These are phyloP conservation scores for Fusarium miscanthi DNA, from an alignment of 2,329 filamentous ascomycete species.

Conservation along the genomic window DNA sequence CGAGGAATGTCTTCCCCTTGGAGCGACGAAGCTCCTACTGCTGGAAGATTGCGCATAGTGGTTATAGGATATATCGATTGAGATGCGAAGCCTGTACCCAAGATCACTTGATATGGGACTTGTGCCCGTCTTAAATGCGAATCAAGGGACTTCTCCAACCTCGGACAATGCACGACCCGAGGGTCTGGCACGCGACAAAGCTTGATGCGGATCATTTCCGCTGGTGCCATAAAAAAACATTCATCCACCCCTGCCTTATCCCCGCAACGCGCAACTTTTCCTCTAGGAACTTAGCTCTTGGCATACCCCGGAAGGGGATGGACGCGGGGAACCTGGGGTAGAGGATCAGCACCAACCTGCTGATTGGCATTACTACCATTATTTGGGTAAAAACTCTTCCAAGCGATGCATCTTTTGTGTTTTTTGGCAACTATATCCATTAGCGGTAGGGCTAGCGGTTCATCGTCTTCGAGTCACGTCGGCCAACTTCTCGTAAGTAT, in stretches of 20 bases:
- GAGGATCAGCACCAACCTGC: not conserved
- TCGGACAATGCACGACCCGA: not conserved
- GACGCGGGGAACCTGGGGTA: not conserved
- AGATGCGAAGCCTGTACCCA: fast-evolving
- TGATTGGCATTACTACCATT: not conserved
- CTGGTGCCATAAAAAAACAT: not conserved
- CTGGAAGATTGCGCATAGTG: not conserved
- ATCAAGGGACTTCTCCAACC: not conserved
- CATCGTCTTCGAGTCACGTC: not conserved
- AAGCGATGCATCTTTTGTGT: not conserved
- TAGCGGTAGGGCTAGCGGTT: not conserved
- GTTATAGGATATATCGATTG: fast-evolving
- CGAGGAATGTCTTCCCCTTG: not conserved
- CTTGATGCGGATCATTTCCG: not conserved
- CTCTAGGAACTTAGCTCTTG: not conserved
- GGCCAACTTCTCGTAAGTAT: not conserved
- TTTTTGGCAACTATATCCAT: not conserved
- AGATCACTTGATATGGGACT: not conserved
- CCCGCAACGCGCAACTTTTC: not conserved
- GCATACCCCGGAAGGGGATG: not conserved
- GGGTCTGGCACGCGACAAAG: not conserved
- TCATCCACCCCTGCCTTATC: not conserved
- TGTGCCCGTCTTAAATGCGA: not conserved
- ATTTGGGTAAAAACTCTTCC: not conserved
- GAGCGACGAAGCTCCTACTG: not conserved